phyloP scores from a whole-genome alignment of 2,329 filamentous ascomycete genomes.

The Cladosporium sp. region DNA sequence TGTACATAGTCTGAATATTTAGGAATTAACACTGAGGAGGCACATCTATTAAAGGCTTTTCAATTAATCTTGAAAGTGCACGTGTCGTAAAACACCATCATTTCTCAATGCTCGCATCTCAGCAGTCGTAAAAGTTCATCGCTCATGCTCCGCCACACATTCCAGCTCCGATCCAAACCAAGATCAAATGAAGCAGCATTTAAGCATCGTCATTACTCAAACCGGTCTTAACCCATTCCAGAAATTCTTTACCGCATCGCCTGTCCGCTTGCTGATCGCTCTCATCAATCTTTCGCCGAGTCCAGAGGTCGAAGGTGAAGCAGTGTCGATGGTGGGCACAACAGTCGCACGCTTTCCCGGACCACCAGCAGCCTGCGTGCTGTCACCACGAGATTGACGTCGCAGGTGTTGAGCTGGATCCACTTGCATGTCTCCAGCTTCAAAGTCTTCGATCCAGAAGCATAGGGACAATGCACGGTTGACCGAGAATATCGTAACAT shows the following conservation, averaged over 20 bases:
- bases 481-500: slow-evolving; percentile 4
- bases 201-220: background rate
- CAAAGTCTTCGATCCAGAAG: background rate
- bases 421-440: background rate
- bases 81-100: background rate
- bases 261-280: background rate
- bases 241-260: background rate
- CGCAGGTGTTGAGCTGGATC: background rate
- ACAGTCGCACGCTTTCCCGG: background rate
- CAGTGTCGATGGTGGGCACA: background rate
- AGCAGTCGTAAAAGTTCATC: background rate
- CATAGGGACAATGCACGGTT: background rate
- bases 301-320: background rate
- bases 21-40: background rate
- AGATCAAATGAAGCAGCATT: background rate
- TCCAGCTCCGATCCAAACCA: background rate
- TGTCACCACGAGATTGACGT: background rate
- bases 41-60: background rate
- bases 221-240: background rate
- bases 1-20: background rate
- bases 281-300: background rate
- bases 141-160: background rate
- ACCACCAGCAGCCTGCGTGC: background rate
- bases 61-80: background rate
- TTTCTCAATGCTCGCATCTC: background rate